Evolutionary conservation across 192 early-diverging fungal genomes (phyloP), one percentile per base, ranked within the genome.

Genomic region (Fimicolochytrium jonesii): DNA sequence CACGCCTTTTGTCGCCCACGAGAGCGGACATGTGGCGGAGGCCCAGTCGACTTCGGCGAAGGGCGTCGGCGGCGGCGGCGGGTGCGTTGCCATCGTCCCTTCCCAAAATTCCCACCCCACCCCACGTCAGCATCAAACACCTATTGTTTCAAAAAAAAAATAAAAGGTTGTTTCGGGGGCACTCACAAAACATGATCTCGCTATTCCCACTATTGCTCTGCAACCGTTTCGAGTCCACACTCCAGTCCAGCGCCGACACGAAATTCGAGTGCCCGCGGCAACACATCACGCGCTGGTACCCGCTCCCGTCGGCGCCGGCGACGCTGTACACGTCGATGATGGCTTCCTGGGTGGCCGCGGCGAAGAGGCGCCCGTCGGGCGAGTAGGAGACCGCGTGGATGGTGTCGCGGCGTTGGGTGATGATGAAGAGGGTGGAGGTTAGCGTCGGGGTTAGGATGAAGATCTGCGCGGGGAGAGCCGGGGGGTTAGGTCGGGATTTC

Each of bases 141-240:
- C n/a, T n/a, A n/a, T n/a, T n/a, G n/a, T n/a, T n/a, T n/a, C n/a
- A n/a, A n/a, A n/a, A n/a, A n/a, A n/a, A n/a, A n/a, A n/a, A n/a
- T n/a, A n/a, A n/a, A n/a, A n/a, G n/a, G n/a, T n/a, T n/a, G n/a
- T n/a, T n/a, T n/a, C n/a, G n/a, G n/a, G n/a, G n/a, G n/a, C 0
- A 56, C 67, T 11, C 57, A 69, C 67, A 69, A 45, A 69, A 69
- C 67, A 69, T 69, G 46, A 69, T 35, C 43, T 69, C 67, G 39
- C 44, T 64, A 26, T 63, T 69, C 29, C 67, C 67, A 25, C 53
- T 57, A 20, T 69, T 69, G 34, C 37, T 46, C 41, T 59, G 59
- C 30, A 69, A 36, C 43, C 61, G 39, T 29, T 37, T 7, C 20
- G 61, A 65, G 37, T 69, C 67, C 11, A 6, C 22, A 6, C 29